phyloP scores from a whole-genome alignment of 1,284 basidiomycete species.

The Fomes fomentarius region DNA sequence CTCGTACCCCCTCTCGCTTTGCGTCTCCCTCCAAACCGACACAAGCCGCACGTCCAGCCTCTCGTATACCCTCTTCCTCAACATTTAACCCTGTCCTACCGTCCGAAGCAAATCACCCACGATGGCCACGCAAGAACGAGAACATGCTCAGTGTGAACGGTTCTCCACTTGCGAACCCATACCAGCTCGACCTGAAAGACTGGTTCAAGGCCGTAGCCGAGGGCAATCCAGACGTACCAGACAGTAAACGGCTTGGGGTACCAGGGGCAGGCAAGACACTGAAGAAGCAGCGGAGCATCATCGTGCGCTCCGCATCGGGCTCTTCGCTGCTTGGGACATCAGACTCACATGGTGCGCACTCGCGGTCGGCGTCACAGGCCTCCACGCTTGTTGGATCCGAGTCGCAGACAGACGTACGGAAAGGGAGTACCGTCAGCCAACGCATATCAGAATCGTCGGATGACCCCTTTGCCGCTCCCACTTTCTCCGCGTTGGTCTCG shows the following conservation, averaged over 20 bases:
- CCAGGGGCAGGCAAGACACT: conserved; percentile 32
- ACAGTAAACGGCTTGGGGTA: conserved; percentile 6
- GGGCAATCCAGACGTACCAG: conserved; percentile 17
- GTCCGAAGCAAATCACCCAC: conserved; percentile 65
- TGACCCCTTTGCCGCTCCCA: conserved; percentile 17
- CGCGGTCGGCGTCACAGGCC: conserved; percentile 53
- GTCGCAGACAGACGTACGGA: conserved; percentile 39
- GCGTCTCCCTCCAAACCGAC: conserved; percentile 45
- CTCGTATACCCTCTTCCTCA: conserved; percentile 64
- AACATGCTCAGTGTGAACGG: conserved; percentile 77
- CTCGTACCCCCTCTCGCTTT: conserved; percentile 42
- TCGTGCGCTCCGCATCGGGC: conserved; percentile 63
- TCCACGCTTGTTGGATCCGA: conserved; percentile 45
- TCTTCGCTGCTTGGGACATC: conserved; percentile 25
- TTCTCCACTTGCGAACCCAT: conserved; percentile 76
- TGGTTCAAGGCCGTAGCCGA: conserved; percentile 36
- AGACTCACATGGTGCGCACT: conserved; percentile 34
- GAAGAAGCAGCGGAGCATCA: conserved; percentile 62
- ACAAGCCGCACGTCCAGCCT: conserved; percentile 13
- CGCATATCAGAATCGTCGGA: conserved; percentile 24
- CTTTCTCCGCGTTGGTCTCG: conserved; percentile 46
- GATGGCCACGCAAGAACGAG: conserved; percentile 66
- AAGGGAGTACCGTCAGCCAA: conserved; percentile 12
- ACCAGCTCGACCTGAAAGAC: conserved; percentile 53
- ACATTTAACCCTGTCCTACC: conserved; percentile 71